A percentile compares a stretch with the other conserved stretches of the same genome.
Evolutionary conservation across 768 basidiomycete species (phyloP).

Genomic region (Amanita pallidorosea): DNA sequence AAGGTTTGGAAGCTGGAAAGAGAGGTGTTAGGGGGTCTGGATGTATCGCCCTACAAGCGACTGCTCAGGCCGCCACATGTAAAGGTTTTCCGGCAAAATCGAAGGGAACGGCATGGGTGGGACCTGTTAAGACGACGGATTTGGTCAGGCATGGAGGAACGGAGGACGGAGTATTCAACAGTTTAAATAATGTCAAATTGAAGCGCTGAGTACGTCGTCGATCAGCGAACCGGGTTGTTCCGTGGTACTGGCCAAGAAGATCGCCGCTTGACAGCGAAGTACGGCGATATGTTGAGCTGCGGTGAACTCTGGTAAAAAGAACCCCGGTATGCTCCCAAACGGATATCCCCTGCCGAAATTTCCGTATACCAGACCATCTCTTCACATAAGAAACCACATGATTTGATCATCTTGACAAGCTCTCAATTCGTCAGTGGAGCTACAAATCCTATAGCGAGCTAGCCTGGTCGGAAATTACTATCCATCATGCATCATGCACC

Average conservation of each 20-base stretch:
- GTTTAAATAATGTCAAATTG: no score
- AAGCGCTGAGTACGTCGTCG: no score
- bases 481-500: not conserved
- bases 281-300: not conserved
- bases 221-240: no score
- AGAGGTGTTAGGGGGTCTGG: slow-evolving; percentile 9
- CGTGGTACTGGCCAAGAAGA: not conserved
- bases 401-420: not conserved
- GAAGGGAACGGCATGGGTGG: slow-evolving; percentile 1
- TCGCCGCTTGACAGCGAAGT: not conserved
- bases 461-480: not conserved
- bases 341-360: not conserved
- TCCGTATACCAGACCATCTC: not conserved
- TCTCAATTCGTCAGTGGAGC: not conserved
- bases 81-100: slow-evolving; percentile 2
- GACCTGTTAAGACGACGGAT: not conserved
- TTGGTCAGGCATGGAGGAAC: not conserved
- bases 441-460: not conserved
- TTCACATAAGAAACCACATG: slow-evolving; percentile 1
- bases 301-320: not conserved
- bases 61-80: slow-evolving; percentile 1
- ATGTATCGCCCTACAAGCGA: slow-evolving; percentile 5
- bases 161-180: no score
- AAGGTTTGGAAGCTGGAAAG: slow-evolving; percentile 12
- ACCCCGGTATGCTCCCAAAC: not conserved